phyloP scores from a whole-genome alignment of 345 rosid species.

The sweet orange (Citrus sinensis) region DVS_A1.0 CM039163.1:46994501-46995000 shows the following conservation, averaged over 20 bases:
- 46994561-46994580: background rate
- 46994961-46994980: background rate
- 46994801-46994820: background rate
- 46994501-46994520: too few species aligned
- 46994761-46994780: background rate
- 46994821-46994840: background rate
- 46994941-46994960: too few species aligned
- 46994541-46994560: background rate
- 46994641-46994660: background rate
- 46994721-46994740: background rate
- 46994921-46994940: background rate
- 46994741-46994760: slow-evolving; percentile 6
- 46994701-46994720: background rate
- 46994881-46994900: slow-evolving; percentile 70
- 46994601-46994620: background rate
- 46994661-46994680: too few species aligned
- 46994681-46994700: too few species aligned
- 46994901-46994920: slow-evolving; percentile 74
- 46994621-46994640: background rate
- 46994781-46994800: slow-evolving; percentile 13
- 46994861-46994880: slow-evolving; percentile 57
- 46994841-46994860: background rate
- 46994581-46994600: background rate
- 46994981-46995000: background rate
- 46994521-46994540: too few species aligned